phyloP scores from a whole-genome alignment of 2,329 filamentous ascomycete genomes.

The Epichloe hybrida region DNA sequence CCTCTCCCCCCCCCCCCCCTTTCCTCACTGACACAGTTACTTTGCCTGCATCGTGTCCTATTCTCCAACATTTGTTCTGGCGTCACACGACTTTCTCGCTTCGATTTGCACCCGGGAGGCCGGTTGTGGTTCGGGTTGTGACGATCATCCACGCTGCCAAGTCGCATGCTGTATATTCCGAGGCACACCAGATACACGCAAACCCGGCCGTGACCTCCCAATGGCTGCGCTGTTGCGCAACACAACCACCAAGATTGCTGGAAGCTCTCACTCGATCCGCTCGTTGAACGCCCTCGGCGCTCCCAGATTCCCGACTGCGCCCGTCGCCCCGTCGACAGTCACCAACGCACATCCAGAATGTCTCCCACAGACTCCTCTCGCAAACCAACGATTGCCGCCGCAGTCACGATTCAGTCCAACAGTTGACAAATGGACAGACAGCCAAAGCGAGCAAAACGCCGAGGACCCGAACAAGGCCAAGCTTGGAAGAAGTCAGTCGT shows the following conservation, averaged over 20 bases:
- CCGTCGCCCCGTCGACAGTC: background rate
- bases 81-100: background rate
- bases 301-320: background rate
- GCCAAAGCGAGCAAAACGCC: constrained; percentile 22
- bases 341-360: background rate
- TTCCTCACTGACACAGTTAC: too few species aligned
- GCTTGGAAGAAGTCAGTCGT: constrained; percentile 44
- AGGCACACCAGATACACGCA: background rate
- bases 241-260: constrained; percentile 12
- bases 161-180: constrained; percentile 6
- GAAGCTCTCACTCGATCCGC: background rate
- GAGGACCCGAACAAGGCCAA: constrained; percentile 45
- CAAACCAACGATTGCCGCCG: background rate
- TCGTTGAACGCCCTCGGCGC: background rate
- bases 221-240: constrained; percentile 19
- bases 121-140: background rate
- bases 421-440: constrained; percentile 14
- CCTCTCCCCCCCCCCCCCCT: too few species aligned
- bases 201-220: constrained; percentile 9
- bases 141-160: constrained; percentile 6
- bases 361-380: constrained; percentile 4
- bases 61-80: background rate
- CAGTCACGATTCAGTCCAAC: constrained; percentile 20
- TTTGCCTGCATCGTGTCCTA: too few species aligned
- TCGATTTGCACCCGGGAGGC: too few species aligned